These are phyloP conservation scores for Ophiostoma montium DNA, from an alignment of 2,329 filamentous ascomycete genomes.

Conservation along the genomic window DNA sequence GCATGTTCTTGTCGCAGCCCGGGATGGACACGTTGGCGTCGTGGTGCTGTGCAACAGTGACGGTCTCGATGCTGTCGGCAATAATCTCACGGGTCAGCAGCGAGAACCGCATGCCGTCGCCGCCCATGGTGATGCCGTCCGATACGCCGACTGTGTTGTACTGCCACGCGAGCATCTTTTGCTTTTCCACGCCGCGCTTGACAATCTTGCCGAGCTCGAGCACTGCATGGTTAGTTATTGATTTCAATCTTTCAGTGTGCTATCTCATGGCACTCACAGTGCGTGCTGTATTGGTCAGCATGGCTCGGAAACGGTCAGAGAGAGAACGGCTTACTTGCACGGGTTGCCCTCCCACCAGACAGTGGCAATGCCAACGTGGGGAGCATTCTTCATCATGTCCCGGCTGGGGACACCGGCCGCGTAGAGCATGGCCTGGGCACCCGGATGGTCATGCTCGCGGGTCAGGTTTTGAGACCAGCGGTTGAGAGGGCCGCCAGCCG, in stretches of 20 bases:
- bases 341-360: slow-evolving; percentile 98
- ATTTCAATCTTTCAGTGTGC: too few relatives aligned
- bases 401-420: slow-evolving; percentile 75
- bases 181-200: slow-evolving; percentile 65
- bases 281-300: too few relatives aligned
- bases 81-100: slow-evolving; percentile 85
- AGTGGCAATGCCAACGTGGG: slow-evolving; percentile 80
- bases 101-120: slow-evolving; percentile 89
- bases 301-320: not conserved
- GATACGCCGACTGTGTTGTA: slow-evolving; percentile 84
- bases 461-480: slow-evolving; percentile 76
- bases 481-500: slow-evolving; percentile 51
- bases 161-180: slow-evolving; percentile 87
- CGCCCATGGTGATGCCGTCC: slow-evolving; percentile 91
- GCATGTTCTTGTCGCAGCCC: slow-evolving; percentile 97
- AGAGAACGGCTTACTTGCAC: slow-evolving; percentile 57
- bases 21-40: slow-evolving; percentile 90
- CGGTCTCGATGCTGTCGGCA: slow-evolving; percentile 84
- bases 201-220: slow-evolving; percentile 78
- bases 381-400: slow-evolving; percentile 75
- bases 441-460: slow-evolving; percentile 76
- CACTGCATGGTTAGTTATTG: slow-evolving; percentile 27
- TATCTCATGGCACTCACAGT: too few relatives aligned
- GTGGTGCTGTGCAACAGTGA: slow-evolving; percentile 82
- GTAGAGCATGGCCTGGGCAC: slow-evolving; percentile 92